These are phyloP conservation scores for Suillus placidus DNA, from an alignment of 768 basidiomycete species.

Conservation along the genomic window DNA sequence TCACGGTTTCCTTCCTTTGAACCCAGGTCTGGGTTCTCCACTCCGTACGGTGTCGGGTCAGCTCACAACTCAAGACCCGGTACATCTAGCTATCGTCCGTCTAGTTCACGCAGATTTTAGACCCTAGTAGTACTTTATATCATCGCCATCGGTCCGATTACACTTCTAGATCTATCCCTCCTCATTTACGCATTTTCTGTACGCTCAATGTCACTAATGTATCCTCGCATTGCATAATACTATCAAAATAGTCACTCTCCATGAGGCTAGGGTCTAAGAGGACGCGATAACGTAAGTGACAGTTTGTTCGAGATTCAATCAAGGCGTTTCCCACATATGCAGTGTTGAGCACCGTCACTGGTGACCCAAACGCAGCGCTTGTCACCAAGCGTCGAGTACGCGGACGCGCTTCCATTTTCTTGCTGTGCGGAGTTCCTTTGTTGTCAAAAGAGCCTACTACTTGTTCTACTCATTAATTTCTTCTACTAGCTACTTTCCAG, in stretches of 20 bases:
- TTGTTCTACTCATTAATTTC: not conserved
- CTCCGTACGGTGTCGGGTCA: constrained; percentile 50
- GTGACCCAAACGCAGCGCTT: not conserved
- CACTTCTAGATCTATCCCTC: constrained; percentile 16
- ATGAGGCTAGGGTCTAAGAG: not conserved
- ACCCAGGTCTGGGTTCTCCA: constrained; percentile 61
- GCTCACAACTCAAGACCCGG: constrained; percentile 58
- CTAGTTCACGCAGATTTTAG: constrained; percentile 38
- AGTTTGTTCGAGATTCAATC: not conserved
- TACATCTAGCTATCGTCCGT: constrained; percentile 58
- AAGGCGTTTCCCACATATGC: constrained; percentile 1
- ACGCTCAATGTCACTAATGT: constrained; percentile 23
- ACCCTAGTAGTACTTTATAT: not conserved
- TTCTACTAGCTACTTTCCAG: not conserved
- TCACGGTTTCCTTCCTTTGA: constrained; percentile 39
- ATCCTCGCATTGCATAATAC: constrained; percentile 12
- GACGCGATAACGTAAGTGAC: not conserved
- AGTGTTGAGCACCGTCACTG: not conserved
- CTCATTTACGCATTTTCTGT: constrained; percentile 17
- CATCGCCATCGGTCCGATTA: constrained; percentile 3
- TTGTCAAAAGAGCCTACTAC: not conserved
- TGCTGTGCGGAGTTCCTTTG: not conserved
- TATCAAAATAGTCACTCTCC: not conserved
- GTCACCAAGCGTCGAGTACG: not conserved
- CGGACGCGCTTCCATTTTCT: no score